Evolutionary conservation across 805 yeast species (phyloP), one percentile per base, ranked within the genome.

Genomic region (Schwanniomyces pseudopolymorphus): DNA sequence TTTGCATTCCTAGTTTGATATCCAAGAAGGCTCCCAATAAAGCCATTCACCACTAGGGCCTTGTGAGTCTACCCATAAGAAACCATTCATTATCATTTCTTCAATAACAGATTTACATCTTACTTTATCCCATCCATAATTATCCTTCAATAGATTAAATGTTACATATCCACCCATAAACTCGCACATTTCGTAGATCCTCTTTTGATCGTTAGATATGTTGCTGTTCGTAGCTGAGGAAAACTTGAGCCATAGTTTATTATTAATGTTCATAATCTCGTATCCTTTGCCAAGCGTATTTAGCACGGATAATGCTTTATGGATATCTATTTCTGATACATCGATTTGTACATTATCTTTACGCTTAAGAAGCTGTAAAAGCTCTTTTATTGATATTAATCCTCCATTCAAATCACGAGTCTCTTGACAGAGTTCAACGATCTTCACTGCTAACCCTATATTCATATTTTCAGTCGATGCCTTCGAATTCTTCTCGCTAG

Each of bases 401-500:
- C 97, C 97, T 13, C 97, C 97, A 59, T 89, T 91, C 49, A 83
- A 68, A 46, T 78, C 83, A 52, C 84, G 68, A 2, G 92, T 85
- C 20, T 74, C 72, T 44, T 84, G 81, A 58, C 96, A 87, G 3
- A 84, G 71, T 56, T 90, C 96, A 11, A 90, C 84, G 13, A 90
- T 71, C 46, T 84, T 79, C 11, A 89, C 85, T 2, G 89, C 81
- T 16, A 92, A 65, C 33, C 85, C 89, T 49, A 82, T 79, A 50
- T 77, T 75, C 54, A 78, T 85, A 55, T 85, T 90, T 5, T 70
- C 72, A 8, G 61, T 59, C 33, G 65, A 70, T 13, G 57, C 59
- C 17, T 69, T 26, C 26, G 59, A 58, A 13, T 58, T 52, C 41
- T 57, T 63, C 11, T 76, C 59, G 60, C 69, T 51, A n/a, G 59